These are phyloP conservation scores for Diaporthe citriasiana DNA, from an alignment of 2,329 filamentous ascomycete species.

Conservation along the genomic window DNA sequence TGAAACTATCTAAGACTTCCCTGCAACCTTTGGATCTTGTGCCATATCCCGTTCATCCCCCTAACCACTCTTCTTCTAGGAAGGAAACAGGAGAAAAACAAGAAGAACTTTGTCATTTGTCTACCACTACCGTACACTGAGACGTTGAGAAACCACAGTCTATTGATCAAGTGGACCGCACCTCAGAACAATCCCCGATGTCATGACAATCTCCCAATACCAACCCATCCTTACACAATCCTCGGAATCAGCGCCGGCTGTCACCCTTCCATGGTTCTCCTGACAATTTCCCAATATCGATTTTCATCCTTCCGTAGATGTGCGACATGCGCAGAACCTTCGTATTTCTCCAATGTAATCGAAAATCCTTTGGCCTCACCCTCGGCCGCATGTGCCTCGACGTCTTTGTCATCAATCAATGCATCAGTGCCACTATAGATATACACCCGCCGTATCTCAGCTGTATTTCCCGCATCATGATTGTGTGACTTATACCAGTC, in stretches of 20 bases:
- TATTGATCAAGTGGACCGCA: too few species aligned
- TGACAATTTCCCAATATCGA: slow-evolving; percentile 66
- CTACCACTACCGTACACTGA: too few species aligned
- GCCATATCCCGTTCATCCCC: too few species aligned
- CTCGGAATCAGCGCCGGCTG: neutral
- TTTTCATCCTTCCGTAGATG: slow-evolving; percentile 60
- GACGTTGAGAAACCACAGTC: too few species aligned
- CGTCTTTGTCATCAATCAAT: slow-evolving; percentile 61
- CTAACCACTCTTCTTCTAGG: too few species aligned
- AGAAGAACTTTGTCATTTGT: too few species aligned
- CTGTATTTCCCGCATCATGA: slow-evolving; percentile 48
- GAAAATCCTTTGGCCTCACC: slow-evolving; percentile 56
- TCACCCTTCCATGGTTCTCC: slow-evolving; percentile 59
- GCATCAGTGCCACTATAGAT: slow-evolving; percentile 63
- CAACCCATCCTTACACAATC: too few species aligned
- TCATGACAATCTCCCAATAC: too few species aligned
- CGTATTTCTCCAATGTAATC: slow-evolving; percentile 60
- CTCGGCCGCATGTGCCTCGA: slow-evolving; percentile 62
- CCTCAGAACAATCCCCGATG: too few species aligned
- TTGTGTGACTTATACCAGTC: slow-evolving; percentile 50
- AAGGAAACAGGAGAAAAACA: too few species aligned
- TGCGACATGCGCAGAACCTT: slow-evolving; percentile 63
- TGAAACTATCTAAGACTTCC: too few species aligned
- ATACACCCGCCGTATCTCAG: slow-evolving; percentile 62
- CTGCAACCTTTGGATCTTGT: too few species aligned